A percentile compares a stretch with the other conserved stretches of the same genome.
Conservation (phyloP, 2,329 filamentous ascomycete species). For the Magnaporthales sp. region DNA sequence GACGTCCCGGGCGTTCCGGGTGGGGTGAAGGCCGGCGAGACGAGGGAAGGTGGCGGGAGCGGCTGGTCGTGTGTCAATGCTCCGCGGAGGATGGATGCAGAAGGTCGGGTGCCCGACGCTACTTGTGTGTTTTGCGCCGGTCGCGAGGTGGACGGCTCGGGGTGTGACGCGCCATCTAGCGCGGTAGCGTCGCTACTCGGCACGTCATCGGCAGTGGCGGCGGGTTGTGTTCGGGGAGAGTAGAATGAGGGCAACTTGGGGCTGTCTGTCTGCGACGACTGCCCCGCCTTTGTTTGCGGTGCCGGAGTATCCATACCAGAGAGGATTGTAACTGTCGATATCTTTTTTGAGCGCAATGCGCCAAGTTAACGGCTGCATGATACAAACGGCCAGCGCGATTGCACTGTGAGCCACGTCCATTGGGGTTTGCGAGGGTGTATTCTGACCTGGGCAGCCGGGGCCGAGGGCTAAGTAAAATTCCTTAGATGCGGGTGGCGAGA, state of each 20-base stretch:
- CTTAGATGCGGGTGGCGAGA: not conserved
- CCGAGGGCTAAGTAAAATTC: not conserved
- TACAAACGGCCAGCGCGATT: not conserved
- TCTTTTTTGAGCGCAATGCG: not conserved
- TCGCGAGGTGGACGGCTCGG: constrained; percentile 5
- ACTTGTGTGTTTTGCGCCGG: constrained; percentile 10
- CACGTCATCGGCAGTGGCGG: constrained; percentile 12
- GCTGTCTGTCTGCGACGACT: constrained; percentile 3
- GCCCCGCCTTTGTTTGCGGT: not conserved
- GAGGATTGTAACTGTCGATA: not conserved
- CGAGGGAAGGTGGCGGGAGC: constrained; percentile 55
- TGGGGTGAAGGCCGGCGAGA: constrained; percentile 80
- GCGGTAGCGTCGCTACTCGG: not conserved
- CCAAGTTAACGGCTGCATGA: not conserved
- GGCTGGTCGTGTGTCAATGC: constrained; percentile 9
- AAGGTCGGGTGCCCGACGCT: not conserved
- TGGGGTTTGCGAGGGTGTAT: not conserved
- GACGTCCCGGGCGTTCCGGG: constrained; percentile 53
- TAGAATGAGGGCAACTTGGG: constrained; percentile 19
- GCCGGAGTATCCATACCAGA: not conserved
- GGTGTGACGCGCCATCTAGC: constrained; percentile 7
- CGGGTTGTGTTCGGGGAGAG: constrained; percentile 16
- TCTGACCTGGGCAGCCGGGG: not conserved
- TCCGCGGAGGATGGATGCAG: constrained; percentile 10
- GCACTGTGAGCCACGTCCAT: not conserved